phyloP scores from a whole-genome alignment of 148 eudicot species.

The Pharnaceum exiguum region DNA sequence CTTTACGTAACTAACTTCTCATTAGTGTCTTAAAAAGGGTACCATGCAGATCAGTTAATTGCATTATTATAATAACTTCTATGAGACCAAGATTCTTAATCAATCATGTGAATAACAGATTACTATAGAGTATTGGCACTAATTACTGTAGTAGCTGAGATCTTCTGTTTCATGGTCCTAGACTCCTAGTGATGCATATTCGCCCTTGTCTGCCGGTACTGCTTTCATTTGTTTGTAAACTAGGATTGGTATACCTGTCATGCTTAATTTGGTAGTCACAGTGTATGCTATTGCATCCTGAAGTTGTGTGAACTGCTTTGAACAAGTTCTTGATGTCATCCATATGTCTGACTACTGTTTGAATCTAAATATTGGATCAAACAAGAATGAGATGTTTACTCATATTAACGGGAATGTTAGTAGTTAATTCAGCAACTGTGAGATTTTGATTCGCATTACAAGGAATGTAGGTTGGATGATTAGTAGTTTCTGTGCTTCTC shows the following conservation, averaged over 20 bases:
- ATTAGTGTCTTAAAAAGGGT: neutral
- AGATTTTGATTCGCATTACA: neutral
- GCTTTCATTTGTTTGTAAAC: neutral
- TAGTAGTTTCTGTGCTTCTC: constrained; percentile 5
- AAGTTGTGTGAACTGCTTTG: no score
- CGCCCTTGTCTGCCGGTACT: neutral
- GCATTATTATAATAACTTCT: neutral
- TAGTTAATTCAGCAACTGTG: constrained; percentile 1
- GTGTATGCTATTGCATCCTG: no score
- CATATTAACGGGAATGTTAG: no score
- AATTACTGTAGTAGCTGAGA: no score
- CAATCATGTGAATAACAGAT: neutral
- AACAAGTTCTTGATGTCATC: no score
- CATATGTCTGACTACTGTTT: no score
- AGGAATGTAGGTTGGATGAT: constrained; percentile 12
- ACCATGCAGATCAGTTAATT: neutral
- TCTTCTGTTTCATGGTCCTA: neutral
- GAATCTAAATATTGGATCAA: no score
- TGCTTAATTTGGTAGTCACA: no score
- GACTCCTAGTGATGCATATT: neutral
- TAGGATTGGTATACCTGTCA: neutral
- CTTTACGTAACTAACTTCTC: constrained; percentile 4
- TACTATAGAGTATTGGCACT: no score
- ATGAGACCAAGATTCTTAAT: neutral
- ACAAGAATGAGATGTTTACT: no score